Percentiles rank a stretch among this genome's conserved stretches.
Conservation (phyloP, 805 yeast species). For the Teunomyces panamensis region DNA sequence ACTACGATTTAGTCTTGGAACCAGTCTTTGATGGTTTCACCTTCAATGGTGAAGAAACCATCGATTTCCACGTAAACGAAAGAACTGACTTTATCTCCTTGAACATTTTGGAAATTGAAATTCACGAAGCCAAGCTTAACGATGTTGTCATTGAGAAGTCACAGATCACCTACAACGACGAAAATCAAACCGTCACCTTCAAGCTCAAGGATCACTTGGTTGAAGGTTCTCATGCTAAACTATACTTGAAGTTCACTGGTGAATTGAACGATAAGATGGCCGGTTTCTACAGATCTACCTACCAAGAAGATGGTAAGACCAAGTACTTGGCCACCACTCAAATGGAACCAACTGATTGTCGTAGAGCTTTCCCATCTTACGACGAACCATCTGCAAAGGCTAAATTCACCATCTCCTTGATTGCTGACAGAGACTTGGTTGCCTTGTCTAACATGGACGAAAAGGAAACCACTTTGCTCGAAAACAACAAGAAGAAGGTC, state of each 20-base stretch:
- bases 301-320: conserved; percentile 58
- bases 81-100: conserved; percentile 46
- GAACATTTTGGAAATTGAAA: conserved; percentile 64
- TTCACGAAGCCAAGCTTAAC: conserved; percentile 46
- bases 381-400: conserved; percentile 85
- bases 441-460: conserved; percentile 72
- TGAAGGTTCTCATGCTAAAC: conserved; percentile 38
- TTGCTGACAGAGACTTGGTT: conserved; percentile 53
- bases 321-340: conserved; percentile 80
- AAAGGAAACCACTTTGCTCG: conserved; percentile 41
- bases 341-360: conserved; percentile 83
- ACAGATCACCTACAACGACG: conserved; percentile 29
- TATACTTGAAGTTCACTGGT: conserved; percentile 57
- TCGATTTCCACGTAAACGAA: conserved; percentile 54
- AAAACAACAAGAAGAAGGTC: conserved; percentile 51
- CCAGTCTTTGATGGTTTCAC: conserved; percentile 53
- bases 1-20: conserved; percentile 40
- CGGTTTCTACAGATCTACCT: conserved; percentile 74
- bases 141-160: conserved; percentile 17
- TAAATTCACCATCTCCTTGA: conserved; percentile 60
- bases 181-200: conserved; percentile 41
- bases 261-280: conserved; percentile 75
- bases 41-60: conserved; percentile 53
- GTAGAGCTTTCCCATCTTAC: conserved; percentile 83
- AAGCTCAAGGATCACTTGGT: conserved; percentile 31